phyloP scores from a whole-genome alignment of 2,329 filamentous ascomycete genomes.

The Beauveria pseudobassiana region DNA sequence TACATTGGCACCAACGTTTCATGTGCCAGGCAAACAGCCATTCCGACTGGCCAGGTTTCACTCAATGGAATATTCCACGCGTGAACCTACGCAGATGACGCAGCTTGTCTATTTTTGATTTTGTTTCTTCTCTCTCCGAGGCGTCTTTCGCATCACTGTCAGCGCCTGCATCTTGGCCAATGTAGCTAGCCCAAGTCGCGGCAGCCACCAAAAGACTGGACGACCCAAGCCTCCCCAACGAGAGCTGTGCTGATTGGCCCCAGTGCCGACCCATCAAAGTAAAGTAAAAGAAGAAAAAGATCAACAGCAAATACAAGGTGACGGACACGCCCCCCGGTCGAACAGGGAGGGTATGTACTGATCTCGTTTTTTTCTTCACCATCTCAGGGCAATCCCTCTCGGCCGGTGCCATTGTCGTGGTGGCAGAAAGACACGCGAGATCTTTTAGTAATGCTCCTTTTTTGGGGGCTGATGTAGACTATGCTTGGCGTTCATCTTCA shows the following conservation, averaged over 20 bases:
- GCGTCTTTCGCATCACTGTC: too few relatives aligned
- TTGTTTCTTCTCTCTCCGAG: too few relatives aligned
- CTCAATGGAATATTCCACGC: background rate
- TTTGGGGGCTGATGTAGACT: too few relatives aligned
- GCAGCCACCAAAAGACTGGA: background rate
- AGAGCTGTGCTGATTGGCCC: background rate
- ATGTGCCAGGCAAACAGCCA: background rate
- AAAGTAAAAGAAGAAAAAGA: background rate
- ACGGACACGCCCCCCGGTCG: background rate
- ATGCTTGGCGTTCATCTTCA: too few relatives aligned
- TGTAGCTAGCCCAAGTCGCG: background rate
- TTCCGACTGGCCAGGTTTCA: background rate
- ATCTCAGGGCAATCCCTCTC: background rate
- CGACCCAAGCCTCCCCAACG: background rate
- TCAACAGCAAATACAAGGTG: background rate
- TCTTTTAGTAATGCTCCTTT: too few relatives aligned
- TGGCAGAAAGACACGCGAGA: background rate
- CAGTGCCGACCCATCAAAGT: slow-evolving; percentile 2
- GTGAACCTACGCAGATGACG: slow-evolving; percentile 2
- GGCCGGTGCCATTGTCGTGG: background rate
- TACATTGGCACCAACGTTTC: slow-evolving; percentile 1
- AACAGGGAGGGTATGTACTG: background rate
- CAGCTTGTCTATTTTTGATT: background rate
- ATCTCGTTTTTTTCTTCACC: background rate
- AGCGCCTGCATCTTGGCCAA: too few relatives aligned